Conservation (phyloP, 2,329 filamentous ascomycete genomes). For the Coniella lustricola region DNA sequence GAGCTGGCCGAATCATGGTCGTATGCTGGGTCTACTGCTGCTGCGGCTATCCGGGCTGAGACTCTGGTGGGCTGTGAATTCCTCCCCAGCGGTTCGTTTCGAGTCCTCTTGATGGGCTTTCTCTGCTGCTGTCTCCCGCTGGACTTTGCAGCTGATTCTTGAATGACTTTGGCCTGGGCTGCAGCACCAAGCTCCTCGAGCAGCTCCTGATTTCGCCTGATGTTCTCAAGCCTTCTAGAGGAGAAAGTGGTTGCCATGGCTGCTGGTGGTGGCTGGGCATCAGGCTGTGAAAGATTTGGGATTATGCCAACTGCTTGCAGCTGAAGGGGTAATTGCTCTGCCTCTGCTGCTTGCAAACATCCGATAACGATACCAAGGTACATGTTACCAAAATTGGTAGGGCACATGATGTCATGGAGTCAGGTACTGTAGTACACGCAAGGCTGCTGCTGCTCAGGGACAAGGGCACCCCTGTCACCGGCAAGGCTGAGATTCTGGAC, state of each 20-base stretch:
- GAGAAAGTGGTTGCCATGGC: slow-evolving; percentile 31
- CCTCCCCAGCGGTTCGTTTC: slow-evolving; percentile 4
- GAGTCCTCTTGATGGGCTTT: background rate
- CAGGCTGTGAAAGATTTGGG: too few species aligned
- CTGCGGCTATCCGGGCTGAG: slow-evolving; percentile 41
- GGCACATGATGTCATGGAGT: too few species aligned
- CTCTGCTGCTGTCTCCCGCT: background rate
- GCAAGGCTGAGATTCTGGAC: too few species aligned
- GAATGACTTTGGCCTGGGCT: slow-evolving; percentile 21
- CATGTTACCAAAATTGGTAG: too few species aligned
- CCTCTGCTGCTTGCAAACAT: too few species aligned
- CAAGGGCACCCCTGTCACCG: too few species aligned
- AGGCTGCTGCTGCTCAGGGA: too few species aligned
- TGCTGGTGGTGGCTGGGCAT: too few species aligned
- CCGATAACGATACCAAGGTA: too few species aligned
- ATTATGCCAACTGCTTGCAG: too few species aligned
- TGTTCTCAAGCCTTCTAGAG: slow-evolving; percentile 37
- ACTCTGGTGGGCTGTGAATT: slow-evolving; percentile 30
- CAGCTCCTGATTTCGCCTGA: slow-evolving; percentile 41
- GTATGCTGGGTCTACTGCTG: slow-evolving; percentile 27
- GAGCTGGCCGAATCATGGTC: slow-evolving; percentile 26
- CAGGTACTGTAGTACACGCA: too few species aligned
- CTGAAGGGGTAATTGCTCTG: too few species aligned
- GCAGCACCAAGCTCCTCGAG: slow-evolving; percentile 39
- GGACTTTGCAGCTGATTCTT: slow-evolving; percentile 12